Conservation (phyloP, 2,329 filamentous ascomycete genomes). For the Colletotrichum nymphaeae region DNA sequence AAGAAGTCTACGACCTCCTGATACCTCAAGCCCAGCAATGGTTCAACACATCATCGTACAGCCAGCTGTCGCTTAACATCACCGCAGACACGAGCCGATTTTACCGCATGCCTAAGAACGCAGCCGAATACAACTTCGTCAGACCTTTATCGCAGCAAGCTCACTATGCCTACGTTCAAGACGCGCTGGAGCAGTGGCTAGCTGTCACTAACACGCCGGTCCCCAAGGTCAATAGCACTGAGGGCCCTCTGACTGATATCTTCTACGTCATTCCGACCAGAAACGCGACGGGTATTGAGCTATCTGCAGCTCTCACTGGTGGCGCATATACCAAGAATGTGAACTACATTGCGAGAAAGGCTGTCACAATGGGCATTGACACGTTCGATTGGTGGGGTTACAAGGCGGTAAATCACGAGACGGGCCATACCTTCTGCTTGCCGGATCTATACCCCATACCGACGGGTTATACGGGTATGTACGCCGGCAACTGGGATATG, state of each 20-base stretch:
- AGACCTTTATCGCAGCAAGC: slow-evolving; percentile 41
- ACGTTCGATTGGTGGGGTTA: slow-evolving; percentile 45
- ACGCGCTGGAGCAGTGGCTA: slow-evolving; percentile 42
- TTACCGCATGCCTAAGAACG: slow-evolving; percentile 41
- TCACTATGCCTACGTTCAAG: slow-evolving; percentile 44
- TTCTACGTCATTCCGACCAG: slow-evolving; percentile 45
- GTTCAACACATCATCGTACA: slow-evolving; percentile 33
- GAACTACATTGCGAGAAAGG: slow-evolving; percentile 43
- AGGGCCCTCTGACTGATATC: slow-evolving; percentile 38
- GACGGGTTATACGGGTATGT: slow-evolving; percentile 41
- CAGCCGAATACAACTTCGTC: slow-evolving; percentile 40
- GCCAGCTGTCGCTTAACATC: slow-evolving; percentile 38
- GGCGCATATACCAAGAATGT: slow-evolving; percentile 40
- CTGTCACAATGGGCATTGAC: slow-evolving; percentile 48
- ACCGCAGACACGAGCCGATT: slow-evolving; percentile 39
- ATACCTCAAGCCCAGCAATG: slow-evolving; percentile 8
- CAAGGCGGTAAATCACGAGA: slow-evolving; percentile 51
- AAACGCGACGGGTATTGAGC: slow-evolving; percentile 41
- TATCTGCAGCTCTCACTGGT: slow-evolving; percentile 41
- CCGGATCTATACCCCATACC: slow-evolving; percentile 50
- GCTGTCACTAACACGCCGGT: slow-evolving; percentile 26
- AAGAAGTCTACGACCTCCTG: slow-evolving; percentile 11
- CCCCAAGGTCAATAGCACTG: slow-evolving; percentile 18
- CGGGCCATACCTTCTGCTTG: slow-evolving; percentile 51
- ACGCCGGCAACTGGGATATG: slow-evolving; percentile 50